Percentiles rank a stretch among this genome's conserved stretches.
Conservation (phyloP, 2,329 filamentous ascomycete genomes). For the Cryphonectria parasitica region DNA sequence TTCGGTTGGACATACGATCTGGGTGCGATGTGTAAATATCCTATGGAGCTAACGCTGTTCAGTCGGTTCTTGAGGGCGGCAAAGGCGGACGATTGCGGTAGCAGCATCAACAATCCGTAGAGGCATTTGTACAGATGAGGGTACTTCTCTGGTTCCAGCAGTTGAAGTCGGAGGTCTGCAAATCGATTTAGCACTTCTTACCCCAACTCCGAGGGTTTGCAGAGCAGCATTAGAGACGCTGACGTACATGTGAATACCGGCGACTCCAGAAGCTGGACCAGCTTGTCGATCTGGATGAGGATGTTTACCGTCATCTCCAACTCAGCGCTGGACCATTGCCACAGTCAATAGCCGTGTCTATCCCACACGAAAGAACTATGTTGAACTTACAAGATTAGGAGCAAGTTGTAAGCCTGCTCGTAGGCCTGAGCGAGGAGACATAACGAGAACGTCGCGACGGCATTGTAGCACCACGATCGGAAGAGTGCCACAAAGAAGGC, state of each 20-base stretch:
- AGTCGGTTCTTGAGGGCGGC: constrained; percentile 94
- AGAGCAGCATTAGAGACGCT: neutral
- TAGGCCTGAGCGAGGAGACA: constrained; percentile 96
- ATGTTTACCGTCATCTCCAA: constrained; percentile 99
- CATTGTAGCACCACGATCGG: constrained; percentile 97
- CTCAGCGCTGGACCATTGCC: constrained; percentile 68
- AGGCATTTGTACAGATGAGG: constrained; percentile 97
- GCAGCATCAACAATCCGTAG: constrained; percentile 94
- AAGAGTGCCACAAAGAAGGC: constrained; percentile 94
- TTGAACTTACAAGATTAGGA: constrained; percentile 80
- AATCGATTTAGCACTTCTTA: neutral
- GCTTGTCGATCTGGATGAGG: constrained; percentile 97
- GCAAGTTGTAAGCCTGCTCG: constrained; percentile 93
- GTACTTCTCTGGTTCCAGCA: constrained; percentile 93
- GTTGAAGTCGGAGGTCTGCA: constrained; percentile 85
- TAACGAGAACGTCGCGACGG: constrained; percentile 94
- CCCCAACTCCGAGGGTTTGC: neutral
- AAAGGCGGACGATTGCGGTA: constrained; percentile 98
- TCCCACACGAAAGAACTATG: neutral
- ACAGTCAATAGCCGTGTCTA: constrained; percentile 32
- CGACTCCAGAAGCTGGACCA: constrained; percentile 94
- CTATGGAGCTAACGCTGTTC: constrained; percentile 96
- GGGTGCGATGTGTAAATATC: constrained; percentile 83
- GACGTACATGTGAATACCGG: constrained; percentile 92
- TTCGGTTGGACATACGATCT: constrained; percentile 66